Percentiles rank a stretch among this genome's conserved stretches.
phyloP scores from a whole-genome alignment of 331 rosid genomes.

The Spiraea crenata region DNA sequence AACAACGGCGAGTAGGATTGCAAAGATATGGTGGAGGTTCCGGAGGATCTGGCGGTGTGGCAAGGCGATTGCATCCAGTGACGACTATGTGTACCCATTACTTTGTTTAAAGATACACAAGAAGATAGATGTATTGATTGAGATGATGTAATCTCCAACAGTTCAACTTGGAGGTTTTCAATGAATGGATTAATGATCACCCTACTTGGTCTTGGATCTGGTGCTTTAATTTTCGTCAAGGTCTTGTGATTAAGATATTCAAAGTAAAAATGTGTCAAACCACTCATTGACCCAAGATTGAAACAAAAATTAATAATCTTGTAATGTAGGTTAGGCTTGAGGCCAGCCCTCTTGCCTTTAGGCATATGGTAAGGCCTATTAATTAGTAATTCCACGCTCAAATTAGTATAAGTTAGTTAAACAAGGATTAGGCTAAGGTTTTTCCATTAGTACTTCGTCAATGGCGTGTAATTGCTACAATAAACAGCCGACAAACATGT shows the following conservation, averaged over 20 bases:
- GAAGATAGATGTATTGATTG: neutral
- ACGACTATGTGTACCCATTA: no score
- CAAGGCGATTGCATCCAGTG: no score
- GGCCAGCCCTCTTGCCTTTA: slow-evolving; percentile 8
- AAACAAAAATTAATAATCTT: neutral
- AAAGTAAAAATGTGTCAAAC: slow-evolving; percentile 12
- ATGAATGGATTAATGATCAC: neutral
- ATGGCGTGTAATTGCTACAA: neutral
- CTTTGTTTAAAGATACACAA: neutral
- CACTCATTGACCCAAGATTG: slow-evolving; percentile 1
- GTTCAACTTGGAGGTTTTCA: neutral
- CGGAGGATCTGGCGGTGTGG: no score
- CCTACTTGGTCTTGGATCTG: slow-evolving; percentile 30
- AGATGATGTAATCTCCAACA: neutral
- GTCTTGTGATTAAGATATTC: slow-evolving; percentile 6
- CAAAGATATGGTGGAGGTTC: no score
- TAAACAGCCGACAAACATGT: slow-evolving; percentile 29
- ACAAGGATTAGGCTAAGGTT: slow-evolving; percentile 5
- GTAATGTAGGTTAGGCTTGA: slow-evolving; percentile 6
- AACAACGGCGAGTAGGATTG: no score
- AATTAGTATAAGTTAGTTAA: neutral
- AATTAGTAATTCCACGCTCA: neutral
- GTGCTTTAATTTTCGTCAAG: slow-evolving; percentile 14
- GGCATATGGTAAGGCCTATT: slow-evolving; percentile 14
- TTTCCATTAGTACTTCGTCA: neutral